Evolutionary conservation across 176 grass and related monocot genomes (phyloP).

Genomic region (Oryza punctata): DNA sequence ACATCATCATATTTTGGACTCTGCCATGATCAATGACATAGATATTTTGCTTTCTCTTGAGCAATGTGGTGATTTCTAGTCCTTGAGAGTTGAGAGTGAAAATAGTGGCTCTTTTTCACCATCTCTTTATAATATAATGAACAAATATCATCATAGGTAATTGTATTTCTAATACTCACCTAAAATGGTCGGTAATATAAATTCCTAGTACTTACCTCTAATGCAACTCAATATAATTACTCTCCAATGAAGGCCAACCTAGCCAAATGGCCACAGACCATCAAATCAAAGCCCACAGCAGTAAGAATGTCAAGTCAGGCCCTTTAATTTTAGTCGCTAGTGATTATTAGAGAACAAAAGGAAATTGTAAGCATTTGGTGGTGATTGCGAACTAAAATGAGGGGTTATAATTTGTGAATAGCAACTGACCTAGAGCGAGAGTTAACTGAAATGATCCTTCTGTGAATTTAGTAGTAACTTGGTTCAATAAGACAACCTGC

Average conservation of each 20-base stretch:
- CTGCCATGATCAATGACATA: not conserved
- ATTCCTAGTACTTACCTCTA: not conserved
- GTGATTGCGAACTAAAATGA: not conserved
- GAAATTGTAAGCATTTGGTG: not conserved
- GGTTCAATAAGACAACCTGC: constrained; percentile 94
- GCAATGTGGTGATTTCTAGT: not conserved
- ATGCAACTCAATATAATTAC: not conserved
- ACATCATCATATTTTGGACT: not conserved
- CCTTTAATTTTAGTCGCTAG: not conserved
- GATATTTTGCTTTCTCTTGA: not conserved
- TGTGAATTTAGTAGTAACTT: constrained; percentile 93
- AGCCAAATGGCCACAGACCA: not conserved
- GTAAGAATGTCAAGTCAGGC: not conserved
- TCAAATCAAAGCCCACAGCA: not conserved
- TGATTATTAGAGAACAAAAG: not conserved
- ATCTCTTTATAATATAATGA: not conserved
- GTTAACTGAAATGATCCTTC: constrained; percentile 91
- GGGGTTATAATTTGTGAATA: not conserved
- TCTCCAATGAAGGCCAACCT: not conserved
- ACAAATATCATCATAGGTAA: not conserved
- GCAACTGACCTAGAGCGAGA: constrained; percentile 78
- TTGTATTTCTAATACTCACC: not conserved
- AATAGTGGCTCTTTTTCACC: not conserved
- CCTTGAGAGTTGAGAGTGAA: not conserved
- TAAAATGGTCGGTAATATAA: not conserved